phyloP scores from a whole-genome alignment of 2,329 filamentous ascomycete species.

The Arthrobotrys entomopaga region DNA sequence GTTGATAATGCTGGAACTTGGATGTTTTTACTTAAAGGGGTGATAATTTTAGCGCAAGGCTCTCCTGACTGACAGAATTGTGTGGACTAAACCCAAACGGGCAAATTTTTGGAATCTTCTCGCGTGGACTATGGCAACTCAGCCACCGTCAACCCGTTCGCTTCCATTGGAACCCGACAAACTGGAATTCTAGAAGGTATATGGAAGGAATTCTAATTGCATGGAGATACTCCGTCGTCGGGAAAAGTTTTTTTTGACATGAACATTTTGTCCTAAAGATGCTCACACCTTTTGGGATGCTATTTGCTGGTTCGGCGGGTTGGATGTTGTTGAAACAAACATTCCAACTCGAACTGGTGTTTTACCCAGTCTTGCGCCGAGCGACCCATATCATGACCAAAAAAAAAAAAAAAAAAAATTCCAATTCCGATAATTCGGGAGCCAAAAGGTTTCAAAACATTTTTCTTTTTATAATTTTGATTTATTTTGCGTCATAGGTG shows the following conservation, averaged over 20 bases:
- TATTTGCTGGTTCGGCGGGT: background rate
- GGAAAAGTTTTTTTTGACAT: background rate
- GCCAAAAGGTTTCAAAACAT: no score
- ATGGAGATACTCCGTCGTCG: background rate
- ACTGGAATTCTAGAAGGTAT: slow-evolving; percentile 22
- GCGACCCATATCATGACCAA: no score
- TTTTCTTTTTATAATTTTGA: background rate
- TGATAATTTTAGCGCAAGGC: slow-evolving; percentile 21
- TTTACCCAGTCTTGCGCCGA: background rate
- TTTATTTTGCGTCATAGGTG: slow-evolving; percentile 32
- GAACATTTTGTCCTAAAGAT: no score
- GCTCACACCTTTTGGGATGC: no score
- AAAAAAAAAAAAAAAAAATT: slow-evolving; percentile 19
- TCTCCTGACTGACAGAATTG: slow-evolving; percentile 5
- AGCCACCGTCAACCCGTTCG: slow-evolving; percentile 34
- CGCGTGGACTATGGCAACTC: slow-evolving; percentile 35
- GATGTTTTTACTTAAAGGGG: slow-evolving; percentile 29
- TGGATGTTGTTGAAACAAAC: background rate
- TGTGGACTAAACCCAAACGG: slow-evolving; percentile 28
- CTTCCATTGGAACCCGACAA: slow-evolving; percentile 13
- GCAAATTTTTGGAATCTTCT: slow-evolving; percentile 37
- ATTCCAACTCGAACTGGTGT: background rate
- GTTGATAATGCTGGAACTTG: background rate
- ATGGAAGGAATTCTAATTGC: slow-evolving; percentile 5
- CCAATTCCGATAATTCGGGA: slow-evolving; percentile 2